Conservation (phyloP, 1,139 yeast genomes). For the Candida sanyaensis region DNA sequence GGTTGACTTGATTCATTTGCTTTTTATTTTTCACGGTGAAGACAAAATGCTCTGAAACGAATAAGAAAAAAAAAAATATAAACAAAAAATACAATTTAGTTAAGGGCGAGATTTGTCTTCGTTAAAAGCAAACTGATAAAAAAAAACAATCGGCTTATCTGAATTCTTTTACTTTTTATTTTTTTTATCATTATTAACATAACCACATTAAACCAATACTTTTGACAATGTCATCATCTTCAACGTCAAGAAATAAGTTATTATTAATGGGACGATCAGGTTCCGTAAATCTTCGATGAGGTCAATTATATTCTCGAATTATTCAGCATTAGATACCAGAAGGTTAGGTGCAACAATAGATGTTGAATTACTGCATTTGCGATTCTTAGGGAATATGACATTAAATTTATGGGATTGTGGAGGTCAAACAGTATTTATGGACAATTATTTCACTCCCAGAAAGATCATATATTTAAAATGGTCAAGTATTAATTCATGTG, state of each 20-base stretch:
- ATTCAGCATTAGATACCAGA: constrained; percentile 95
- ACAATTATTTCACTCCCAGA: constrained; percentile 86
- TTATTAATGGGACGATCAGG: constrained; percentile 87
- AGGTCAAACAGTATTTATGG: constrained; percentile 96
- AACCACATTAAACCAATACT: not conserved
- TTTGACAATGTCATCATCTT: constrained; percentile 21
- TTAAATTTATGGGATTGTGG: constrained; percentile 98
- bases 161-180: not conserved
- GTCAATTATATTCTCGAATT: constrained; percentile 90
- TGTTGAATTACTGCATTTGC: constrained; percentile 92
- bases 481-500: constrained; percentile 97
- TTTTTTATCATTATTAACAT: too few species aligned
- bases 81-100: not conserved
- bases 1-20: too few species aligned
- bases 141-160: not conserved
- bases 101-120: not conserved
- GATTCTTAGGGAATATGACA: constrained; percentile 94
- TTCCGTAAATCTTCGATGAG: constrained; percentile 96
- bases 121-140: not conserved
- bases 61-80: too few species aligned
- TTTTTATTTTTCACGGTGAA: too few species aligned
- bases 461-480: constrained; percentile 91
- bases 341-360: constrained; percentile 96
- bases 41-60: too few species aligned
- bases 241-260: constrained; percentile 43